Evolutionary conservation across 257 asterid genomes (phyloP), one percentile per base, ranked within the genome.

Genomic region (Plantago ovata): DNA sequence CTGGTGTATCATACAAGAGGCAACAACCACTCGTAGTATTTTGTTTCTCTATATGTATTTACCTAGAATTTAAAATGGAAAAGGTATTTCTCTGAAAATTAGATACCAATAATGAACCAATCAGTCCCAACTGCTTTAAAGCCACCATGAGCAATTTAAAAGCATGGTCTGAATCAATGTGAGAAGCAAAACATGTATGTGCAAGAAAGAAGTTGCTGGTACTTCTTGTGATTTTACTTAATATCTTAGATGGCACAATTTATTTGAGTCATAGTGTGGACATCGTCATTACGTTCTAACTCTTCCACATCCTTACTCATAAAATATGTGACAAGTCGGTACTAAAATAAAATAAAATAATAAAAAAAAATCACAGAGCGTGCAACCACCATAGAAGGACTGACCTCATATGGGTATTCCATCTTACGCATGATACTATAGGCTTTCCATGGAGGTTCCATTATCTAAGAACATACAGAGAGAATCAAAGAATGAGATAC

Each of bases 381-480:
- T 28, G 36, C 36, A 28, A 28, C 7, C 36, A 28, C 4, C 38
- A 53, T 40, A 68, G 48, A 62, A 74, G 62, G 61, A 73, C 92
- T 72, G 57, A 77, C 98, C 98, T 92, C 98, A 7, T 88, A 92
- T 28, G 98, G 98, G 76, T 88, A 92, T 63, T 85, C 89, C 94
- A 92, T 92, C 83, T 92, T 85, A 51, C 82, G 77, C 95, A 92
- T 73, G 78, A 92, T 69, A 68, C 82, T 82, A 64, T 71, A 72
- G 42, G 95, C 89, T 79, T 80, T 92, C 98, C 98, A 92, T 41
- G 97, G 97, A 71, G 98, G 95, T 82, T 88, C 97, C 95, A 92
- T 85, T 70, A 92, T 86, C 98, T 92, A 84, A 67, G 66, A 44
- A 75, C 56, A 62, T 56, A 56, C 61, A 66, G 53, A 60, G 4